A percentile compares a stretch with the other conserved stretches of the same genome.
Conservation (phyloP, 2,329 filamentous ascomycete species). For the Apiospora rasikravindrae region DNA sequence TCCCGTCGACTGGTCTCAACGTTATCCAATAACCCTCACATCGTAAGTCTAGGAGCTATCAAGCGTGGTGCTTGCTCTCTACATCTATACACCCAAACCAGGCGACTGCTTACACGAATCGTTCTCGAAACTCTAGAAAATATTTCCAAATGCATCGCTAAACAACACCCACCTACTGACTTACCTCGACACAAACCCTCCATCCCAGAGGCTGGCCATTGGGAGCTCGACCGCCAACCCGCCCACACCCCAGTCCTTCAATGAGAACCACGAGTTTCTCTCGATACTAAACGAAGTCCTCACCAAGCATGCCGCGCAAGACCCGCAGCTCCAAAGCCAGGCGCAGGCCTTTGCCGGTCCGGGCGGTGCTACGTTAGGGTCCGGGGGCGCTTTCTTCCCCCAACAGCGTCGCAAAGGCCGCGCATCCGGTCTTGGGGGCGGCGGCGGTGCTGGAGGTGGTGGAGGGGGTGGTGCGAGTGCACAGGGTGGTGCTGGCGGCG, state of each 20-base stretch:
- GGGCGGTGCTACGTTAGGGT: slow-evolving; percentile 58
- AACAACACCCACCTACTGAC: slow-evolving; percentile 60
- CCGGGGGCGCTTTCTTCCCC: slow-evolving; percentile 56
- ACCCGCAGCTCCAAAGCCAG: slow-evolving; percentile 60
- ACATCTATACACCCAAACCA: not conserved
- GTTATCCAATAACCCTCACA: slow-evolving; percentile 56
- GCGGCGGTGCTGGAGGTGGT: slow-evolving; percentile 48
- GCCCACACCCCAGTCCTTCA: slow-evolving; percentile 65
- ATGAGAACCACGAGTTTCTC: slow-evolving; percentile 64
- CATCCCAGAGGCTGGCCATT: slow-evolving; percentile 59
- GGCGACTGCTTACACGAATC: not conserved
- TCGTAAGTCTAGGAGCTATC: slow-evolving; percentile 48
- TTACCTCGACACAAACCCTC: slow-evolving; percentile 63
- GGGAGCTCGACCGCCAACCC: slow-evolving; percentile 64
- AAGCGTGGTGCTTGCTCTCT: not conserved
- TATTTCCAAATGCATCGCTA: slow-evolving; percentile 54
- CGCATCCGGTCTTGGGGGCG: slow-evolving; percentile 39
- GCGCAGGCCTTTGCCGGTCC: slow-evolving; percentile 65
- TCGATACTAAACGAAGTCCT: slow-evolving; percentile 64
- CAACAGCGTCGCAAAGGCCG: slow-evolving; percentile 41
- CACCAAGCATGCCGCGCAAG: slow-evolving; percentile 58
- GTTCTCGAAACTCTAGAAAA: slow-evolving; percentile 52
- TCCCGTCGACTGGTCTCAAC: slow-evolving; percentile 48
- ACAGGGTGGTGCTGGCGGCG: slow-evolving; percentile 67
- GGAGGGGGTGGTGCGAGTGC: slow-evolving; percentile 61